Evolutionary conservation across 2,329 filamentous ascomycete genomes (phyloP), one percentile per base, ranked within the genome.

Genomic region (Fusarium neocosmosporiellum): DNA sequence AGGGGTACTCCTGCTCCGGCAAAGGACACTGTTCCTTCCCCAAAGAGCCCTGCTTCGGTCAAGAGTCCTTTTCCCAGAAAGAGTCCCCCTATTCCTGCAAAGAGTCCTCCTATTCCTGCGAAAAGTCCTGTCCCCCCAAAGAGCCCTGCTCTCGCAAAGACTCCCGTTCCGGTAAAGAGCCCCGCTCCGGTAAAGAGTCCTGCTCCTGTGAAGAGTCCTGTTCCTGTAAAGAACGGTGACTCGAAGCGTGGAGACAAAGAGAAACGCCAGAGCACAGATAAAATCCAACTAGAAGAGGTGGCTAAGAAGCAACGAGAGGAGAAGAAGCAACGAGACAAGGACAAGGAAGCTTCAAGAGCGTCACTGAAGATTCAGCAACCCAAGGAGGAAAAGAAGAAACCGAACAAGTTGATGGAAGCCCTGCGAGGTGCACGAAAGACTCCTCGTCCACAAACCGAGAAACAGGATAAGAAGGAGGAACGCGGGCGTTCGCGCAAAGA

Each of bases 391-490:
- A 46, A 46, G n/a, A 34, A 39, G 24, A 53, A 61, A 33, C 31
- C n/a, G 22, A 36, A 62, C 31, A 31, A 36, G 22, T 5, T 31
- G 29, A 50, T 53, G 37, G 31, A 62, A 34, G 59, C 59, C 20
- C 43, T 31, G 43, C 33, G 31, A 62, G 59, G 43, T 39, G 59
- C 59, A 24, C 59, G 43, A 20, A 54, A 62, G 22, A 33, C 59
- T 22, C 50, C 59, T 54, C 43, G 33, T 16, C 59, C 34, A 62
- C 58, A 60, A 53, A 7, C 33, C 6, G 43, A 62, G 33, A 39
- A 64, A 24, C 50, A 63, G 20, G 41, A 58, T 50, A 59, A 27
- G 18, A 65, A 55, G 34, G 60, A 22, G 46, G 60, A 63, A n/a
- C 53, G 62, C 2, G 41, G 62, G 3, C 62, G 62, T 39, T 37